Base-by-base conservation (phyloP, 1,284 basidiomycete species). In the Boletus hoseneyae region DNA sequence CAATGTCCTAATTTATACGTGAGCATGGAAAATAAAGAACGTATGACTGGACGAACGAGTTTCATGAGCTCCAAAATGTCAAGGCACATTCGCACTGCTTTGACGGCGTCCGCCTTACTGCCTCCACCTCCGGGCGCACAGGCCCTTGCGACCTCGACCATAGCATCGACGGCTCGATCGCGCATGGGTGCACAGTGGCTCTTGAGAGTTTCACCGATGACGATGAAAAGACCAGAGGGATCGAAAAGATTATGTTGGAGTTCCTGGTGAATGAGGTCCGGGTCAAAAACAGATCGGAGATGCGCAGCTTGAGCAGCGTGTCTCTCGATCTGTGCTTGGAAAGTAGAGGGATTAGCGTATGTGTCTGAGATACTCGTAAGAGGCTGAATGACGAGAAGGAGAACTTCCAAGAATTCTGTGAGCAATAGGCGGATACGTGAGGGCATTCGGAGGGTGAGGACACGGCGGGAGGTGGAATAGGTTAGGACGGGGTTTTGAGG, bases 61-160 rank as follows among this genome's bases (percentile, higher is more conserved):
- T 95, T 95, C 93, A 97, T 96, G 57, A 94, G 78, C 73, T 97
- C 93, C 47, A 95, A 76, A 53, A 96, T 86, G 68, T 95, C 93
- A 66, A 97, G 85, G 71, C 90, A 93, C 75, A 87, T 79, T 51
- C 88, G 78, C 52, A 96, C 78, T 11, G 89, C 90, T 50, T 75
- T 76, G 48, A 92, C 83, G 23, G 91, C 83, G 59, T 87, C 81
- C 33, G 74, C 72, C 52, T 79, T 78, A 59, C 70, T 74, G n/a
- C 79, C 79, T 23, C 66, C 69, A 41, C 75, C 76, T 2, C 76
- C 77, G 2, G 77, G 77, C 4, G 74, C 73, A 65, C 81, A 85
- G 45, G 73, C 73, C 56, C 70, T 76, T 23, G 87, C 88, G 13
- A 80, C 76, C 47, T 75, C 73, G 23, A 95, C 83, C 90, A 97